phyloP scores from a whole-genome alignment of 1,284 basidiomycete genomes.

The Sporisorium reilianum region DNA sequence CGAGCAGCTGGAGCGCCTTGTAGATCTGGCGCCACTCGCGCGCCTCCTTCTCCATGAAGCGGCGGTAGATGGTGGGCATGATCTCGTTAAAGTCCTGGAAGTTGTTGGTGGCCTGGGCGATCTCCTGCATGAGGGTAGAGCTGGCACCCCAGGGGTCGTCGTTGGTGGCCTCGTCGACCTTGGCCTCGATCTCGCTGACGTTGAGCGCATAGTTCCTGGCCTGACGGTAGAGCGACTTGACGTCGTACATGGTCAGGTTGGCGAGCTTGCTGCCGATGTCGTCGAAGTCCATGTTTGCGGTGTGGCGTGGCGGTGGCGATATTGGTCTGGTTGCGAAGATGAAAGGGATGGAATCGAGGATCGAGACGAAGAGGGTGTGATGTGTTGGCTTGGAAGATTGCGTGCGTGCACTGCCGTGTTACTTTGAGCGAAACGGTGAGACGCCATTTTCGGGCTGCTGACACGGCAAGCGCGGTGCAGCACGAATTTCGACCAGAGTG shows the following conservation, averaged over 20 bases:
- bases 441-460: not conserved
- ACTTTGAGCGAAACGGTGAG: conserved; percentile 14
- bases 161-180: conserved; percentile 96
- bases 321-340: not conserved
- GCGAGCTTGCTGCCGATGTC: conserved; percentile 64
- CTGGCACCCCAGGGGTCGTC: conserved; percentile 99
- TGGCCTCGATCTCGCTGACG: conserved; percentile 95
- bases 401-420: conserved; percentile 13
- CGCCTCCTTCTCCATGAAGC: conserved; percentile 88
- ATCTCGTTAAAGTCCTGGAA: conserved; percentile 99
- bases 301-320: too few relatives aligned
- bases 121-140: conserved; percentile 98
- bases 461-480: too few relatives aligned
- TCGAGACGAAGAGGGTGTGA: not conserved
- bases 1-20: conserved; percentile 94
- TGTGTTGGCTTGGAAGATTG: conserved; percentile 8
- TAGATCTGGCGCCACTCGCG: conserved; percentile 99
- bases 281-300: conserved; percentile 39
- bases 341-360: not conserved
- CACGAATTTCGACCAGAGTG: conserved; percentile 1
- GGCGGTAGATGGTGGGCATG: conserved; percentile 95
- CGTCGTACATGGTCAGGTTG: conserved; percentile 68
- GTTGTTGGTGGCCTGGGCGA: conserved; percentile 93
- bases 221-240: conserved; percentile 64
- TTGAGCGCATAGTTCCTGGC: conserved; percentile 79